phyloP scores from a whole-genome alignment of 495 filamentous ascomycete species.

The Annulohypoxylon stygium region DNA sequence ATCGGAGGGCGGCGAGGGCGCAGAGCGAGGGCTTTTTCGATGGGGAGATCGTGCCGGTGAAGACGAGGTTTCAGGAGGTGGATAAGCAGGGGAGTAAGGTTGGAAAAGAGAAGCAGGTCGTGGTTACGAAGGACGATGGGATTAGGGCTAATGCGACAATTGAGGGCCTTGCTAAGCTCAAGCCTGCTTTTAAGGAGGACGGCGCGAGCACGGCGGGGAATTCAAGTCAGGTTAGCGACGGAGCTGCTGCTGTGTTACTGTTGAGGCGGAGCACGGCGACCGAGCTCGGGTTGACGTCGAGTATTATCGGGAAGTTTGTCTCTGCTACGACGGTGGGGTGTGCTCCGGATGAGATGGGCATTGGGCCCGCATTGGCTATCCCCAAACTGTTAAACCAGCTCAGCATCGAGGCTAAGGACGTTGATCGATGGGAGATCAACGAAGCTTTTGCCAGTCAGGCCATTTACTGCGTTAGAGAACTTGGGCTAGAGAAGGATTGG shows the following conservation, averaged over 20 bases:
- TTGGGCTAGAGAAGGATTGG: slow-evolving; percentile 74
- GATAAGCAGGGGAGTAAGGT: slow-evolving; percentile 71
- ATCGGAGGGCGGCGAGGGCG: slow-evolving; percentile 77
- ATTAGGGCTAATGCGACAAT: slow-evolving; percentile 74
- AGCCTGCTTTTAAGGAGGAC: slow-evolving; percentile 82
- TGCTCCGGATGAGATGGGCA: slow-evolving; percentile 91
- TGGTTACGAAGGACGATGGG: slow-evolving; percentile 82
- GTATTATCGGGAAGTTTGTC: slow-evolving; percentile 85
- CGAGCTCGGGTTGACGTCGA: slow-evolving; percentile 73
- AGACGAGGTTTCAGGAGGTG: slow-evolving; percentile 73
- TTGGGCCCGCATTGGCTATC: slow-evolving; percentile 87
- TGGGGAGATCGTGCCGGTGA: slow-evolving; percentile 81
- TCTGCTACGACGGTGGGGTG: slow-evolving; percentile 79
- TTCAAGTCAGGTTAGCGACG: slow-evolving; percentile 87
- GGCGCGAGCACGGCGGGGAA: slow-evolving; percentile 90
- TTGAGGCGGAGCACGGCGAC: slow-evolving; percentile 87
- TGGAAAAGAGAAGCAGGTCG: slow-evolving; percentile 61
- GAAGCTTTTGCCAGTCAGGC: slow-evolving; percentile 95
- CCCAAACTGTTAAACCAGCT: slow-evolving; percentile 78
- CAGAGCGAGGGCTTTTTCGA: slow-evolving; percentile 77
- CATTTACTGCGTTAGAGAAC: slow-evolving; percentile 79
- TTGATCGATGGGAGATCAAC: slow-evolving; percentile 95
- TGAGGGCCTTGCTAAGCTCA: slow-evolving; percentile 80
- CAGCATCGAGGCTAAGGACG: slow-evolving; percentile 73
- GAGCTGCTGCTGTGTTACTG: slow-evolving; percentile 83